Base-by-base conservation (phyloP, 2,329 filamentous ascomycete genomes). In the Bertia moriformis region DNA sequence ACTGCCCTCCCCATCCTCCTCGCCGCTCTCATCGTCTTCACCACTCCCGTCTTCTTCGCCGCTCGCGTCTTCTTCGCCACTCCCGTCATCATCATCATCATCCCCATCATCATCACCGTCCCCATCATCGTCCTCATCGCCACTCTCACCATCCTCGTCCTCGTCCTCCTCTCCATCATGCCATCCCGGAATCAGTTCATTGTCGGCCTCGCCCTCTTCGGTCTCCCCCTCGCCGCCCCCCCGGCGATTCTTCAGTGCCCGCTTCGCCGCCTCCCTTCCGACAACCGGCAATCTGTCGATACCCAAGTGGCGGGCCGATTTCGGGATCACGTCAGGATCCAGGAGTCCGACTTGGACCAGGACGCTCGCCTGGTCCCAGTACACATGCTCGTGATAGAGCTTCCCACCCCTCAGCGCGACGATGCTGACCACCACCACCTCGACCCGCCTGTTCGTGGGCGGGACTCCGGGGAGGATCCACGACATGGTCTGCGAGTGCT, bases 361-460 rank as follows among this genome's bases (percentile, higher is more conserved):
- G 2, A 71, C 71, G 0, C 71, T 77, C 0, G 64, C 71, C 47
- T 78, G 73, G 39, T 80, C 75, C 74, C 75, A 80, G 22, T 69
- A 64, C 12, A 79, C 74, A 42, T 78, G 73, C 49, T 80, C 75
- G 33, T 76, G 71, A 38, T 69, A 73, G 1, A 80, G 49, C 4
- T 71, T 63, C 36, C 76, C 72, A 0, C 72, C 75, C 2, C 69
- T 63, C 35, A 80, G 57, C 14, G 68, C 69, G 0, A 79, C 72
- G 2, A 80, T 61, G 2, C 67, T 66, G 0, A 72, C 76, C 41
- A 78, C 66, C 0, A 75, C 65, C 3, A 80, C 62, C 32, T 68
- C 61, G 1, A 78, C 60, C 3, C 57, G 51, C 42, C 60, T 62
- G 30, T 60, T 56, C 0, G 71, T 80, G 0, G 73, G 65, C 2